phyloP scores from a whole-genome alignment of 768 basidiomycete genomes.

The Tulasnella sp. region DNA sequence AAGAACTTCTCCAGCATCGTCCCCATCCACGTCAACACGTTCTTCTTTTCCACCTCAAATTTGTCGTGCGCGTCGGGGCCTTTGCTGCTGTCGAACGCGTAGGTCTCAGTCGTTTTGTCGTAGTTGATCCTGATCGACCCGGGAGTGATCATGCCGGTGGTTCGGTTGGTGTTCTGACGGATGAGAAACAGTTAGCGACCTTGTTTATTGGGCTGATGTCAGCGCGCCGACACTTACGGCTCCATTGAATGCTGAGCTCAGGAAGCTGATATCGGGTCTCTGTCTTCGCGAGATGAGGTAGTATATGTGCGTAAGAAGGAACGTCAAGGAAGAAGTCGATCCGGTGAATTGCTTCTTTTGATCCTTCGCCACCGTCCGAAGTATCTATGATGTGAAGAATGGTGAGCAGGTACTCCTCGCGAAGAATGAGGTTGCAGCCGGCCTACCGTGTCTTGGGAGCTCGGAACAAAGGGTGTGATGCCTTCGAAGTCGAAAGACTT shows the following conservation, averaged over 20 bases:
- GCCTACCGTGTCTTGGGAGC: constrained; percentile 73
- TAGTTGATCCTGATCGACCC: constrained; percentile 67
- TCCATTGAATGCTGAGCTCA: constrained; percentile 63
- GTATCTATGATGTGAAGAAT: constrained; percentile 53
- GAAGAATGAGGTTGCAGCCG: background rate
- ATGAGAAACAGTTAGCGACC: background rate
- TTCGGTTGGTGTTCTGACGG: background rate
- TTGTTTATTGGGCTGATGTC: background rate
- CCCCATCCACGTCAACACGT: constrained; percentile 83
- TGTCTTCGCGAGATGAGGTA: constrained; percentile 79
- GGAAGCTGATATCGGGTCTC: constrained; percentile 59
- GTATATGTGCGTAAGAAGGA: constrained; percentile 84
- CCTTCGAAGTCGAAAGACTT: constrained; percentile 85
- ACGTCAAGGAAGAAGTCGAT: constrained; percentile 87
- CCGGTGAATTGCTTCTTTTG: constrained; percentile 71
- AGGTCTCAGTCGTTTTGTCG: constrained; percentile 42
- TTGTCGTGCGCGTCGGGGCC: background rate
- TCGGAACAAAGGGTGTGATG: constrained; percentile 70
- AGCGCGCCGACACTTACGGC: constrained; percentile 53
- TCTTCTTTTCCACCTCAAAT: constrained; percentile 51
- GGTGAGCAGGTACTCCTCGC: background rate
- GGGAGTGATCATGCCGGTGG: constrained; percentile 72
- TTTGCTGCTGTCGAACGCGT: constrained; percentile 31
- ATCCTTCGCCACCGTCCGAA: constrained; percentile 61
- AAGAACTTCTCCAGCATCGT: constrained; percentile 87